Conservation (phyloP, 148 eudicot species). For the Dianthus caryophyllus region DNA sequence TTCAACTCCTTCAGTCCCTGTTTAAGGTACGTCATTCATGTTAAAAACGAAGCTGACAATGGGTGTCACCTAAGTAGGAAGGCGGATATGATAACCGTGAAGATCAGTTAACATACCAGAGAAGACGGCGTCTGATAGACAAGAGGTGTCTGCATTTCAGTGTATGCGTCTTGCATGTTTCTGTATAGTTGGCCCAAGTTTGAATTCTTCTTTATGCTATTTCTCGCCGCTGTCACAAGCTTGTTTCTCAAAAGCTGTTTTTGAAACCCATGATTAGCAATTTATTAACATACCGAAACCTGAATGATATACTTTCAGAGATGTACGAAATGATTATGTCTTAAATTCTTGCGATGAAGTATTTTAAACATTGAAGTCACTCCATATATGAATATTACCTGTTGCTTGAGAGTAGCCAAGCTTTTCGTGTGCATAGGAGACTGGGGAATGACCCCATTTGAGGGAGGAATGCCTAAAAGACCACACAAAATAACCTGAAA, state of each 20-base stretch:
- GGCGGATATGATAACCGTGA: background rate
- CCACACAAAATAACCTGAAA: conserved; percentile 81
- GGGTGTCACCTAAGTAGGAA: background rate
- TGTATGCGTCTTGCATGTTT: conserved; percentile 84
- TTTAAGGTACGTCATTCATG: conserved; percentile 15
- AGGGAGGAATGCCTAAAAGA: conserved; percentile 90
- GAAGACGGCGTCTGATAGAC: conserved; percentile 74
- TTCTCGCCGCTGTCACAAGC: conserved; percentile 75
- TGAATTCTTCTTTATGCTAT: conserved; percentile 64
- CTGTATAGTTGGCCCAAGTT: conserved; percentile 65
- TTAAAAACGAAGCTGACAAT: conserved; percentile 1
- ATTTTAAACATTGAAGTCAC: background rate
- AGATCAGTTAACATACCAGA: conserved; percentile 42
- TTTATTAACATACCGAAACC: background rate
- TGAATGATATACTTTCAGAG: background rate
- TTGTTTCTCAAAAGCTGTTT: conserved; percentile 83
- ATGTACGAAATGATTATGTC: background rate
- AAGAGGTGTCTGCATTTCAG: conserved; percentile 92
- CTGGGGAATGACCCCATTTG: conserved; percentile 99
- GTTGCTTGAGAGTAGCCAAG: conserved; percentile 95
- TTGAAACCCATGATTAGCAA: conserved; percentile 6
- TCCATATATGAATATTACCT: conserved; percentile 38
- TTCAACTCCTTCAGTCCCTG: conserved; percentile 93
- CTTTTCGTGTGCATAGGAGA: conserved; percentile 99
- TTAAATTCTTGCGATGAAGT: no score